Evolutionary conservation across 352 stramenopile genomes (phyloP), one percentile per base, ranked within the genome.

Genomic region (Phytophthora podocarpi): DNA sequence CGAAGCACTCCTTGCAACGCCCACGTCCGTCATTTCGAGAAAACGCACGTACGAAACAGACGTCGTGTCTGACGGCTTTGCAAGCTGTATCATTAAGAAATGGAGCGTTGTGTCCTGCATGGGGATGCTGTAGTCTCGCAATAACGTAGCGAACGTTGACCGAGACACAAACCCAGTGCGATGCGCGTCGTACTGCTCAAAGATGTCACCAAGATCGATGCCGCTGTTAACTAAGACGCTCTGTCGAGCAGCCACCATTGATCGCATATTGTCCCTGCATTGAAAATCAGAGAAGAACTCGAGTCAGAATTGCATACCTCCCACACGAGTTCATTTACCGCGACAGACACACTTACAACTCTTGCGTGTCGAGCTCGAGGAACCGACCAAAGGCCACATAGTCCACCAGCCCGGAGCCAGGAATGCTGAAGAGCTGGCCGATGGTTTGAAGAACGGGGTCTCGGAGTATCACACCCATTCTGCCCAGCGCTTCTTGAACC

Each of bases 21-120:
- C 43, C n/a, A 67, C 43, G 27, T 77, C 72, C 1, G 77, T 69
- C 36, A 85, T 63, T 16, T 87, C 78, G n/a, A 90, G 43, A 47
- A 90, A 86, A 20, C 74, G 71, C 32, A 62, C 56, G 45, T 90
- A 90, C 16, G 70, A 85, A 18, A 90, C 62, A 11, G 61, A 62
- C 21, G 60, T 81, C 16, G 78, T 83, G 48, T 90, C 76, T 5
- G 75, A 76, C 11, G 80, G 69, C 32, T 65, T 76, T 0, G 78
- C 67, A 12, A 89, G 56, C 8, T 76, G 67, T 26, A 88, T 58
- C 51, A 86, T 68, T 26, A 88, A 46, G 20, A 88, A 83, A 46
- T 88, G 78, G 5, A 86, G 42, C 11, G 63, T 73, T 3, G 61
- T 64, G 20, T 88, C 76, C 3, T 64, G 16, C 10, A 85, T 53